phyloP scores from a whole-genome alignment of 768 basidiomycete genomes.

The Amanita subjunquillea region DNA sequence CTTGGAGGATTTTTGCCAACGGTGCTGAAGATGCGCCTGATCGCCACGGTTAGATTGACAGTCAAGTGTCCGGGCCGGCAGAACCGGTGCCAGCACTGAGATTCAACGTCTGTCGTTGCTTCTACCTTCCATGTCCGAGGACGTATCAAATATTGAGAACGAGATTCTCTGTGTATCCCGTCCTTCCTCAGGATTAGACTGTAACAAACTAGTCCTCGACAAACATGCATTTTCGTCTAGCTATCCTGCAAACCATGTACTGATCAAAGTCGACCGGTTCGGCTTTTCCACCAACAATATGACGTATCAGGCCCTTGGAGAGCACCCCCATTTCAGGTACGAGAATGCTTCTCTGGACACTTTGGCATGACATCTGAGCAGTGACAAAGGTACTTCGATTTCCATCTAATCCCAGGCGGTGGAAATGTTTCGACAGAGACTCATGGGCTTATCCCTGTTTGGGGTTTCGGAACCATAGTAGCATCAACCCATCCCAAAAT shows the following conservation, averaged over 20 bases:
- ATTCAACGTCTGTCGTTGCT: no score
- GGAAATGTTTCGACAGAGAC: constrained; percentile 30
- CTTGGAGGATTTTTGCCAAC: no score
- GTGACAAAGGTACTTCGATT: constrained; percentile 53
- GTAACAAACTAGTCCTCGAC: constrained; percentile 18
- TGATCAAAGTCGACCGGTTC: constrained; percentile 54
- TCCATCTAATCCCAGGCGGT: constrained; percentile 38
- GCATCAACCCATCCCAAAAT: constrained; percentile 40
- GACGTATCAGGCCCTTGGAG: constrained; percentile 52
- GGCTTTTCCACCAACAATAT: constrained; percentile 67
- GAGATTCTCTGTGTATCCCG: constrained; percentile 21
- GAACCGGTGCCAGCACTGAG: no score
- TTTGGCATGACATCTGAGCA: neutral
- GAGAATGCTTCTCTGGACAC: neutral
- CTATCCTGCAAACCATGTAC: constrained; percentile 32
- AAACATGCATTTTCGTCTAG: constrained; percentile 11
- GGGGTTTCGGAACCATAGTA: constrained; percentile 58
- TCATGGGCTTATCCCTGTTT: constrained; percentile 60
- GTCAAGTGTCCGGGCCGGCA: no score
- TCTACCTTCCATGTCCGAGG: no score
- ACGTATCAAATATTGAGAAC: neutral
- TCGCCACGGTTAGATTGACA: no score
- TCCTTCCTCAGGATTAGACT: constrained; percentile 20
- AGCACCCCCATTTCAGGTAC: constrained; percentile 36
- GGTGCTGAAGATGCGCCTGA: no score